Evolutionary conservation across 208 protist genomes (phyloP), one percentile per base, ranked within the genome.

Genomic region (Angomonas desouzai): DNA sequence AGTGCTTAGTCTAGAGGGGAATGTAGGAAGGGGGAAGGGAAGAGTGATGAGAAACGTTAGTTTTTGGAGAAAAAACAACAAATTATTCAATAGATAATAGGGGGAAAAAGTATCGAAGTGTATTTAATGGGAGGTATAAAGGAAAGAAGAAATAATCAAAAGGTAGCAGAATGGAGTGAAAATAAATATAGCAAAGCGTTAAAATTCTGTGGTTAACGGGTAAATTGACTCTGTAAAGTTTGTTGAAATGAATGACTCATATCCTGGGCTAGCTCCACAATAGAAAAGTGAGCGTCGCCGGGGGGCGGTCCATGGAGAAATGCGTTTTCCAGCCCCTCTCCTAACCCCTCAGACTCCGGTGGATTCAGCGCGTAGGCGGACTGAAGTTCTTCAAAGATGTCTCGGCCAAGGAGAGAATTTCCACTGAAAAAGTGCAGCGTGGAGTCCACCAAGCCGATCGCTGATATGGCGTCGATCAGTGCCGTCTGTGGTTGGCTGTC

Each of bases 401-500:
- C 81, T 25, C 76, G 64, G 22, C 72, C 79, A 1, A 95, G 58
- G 3, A 92, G 57, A 1, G 89, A 79, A 30, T 78, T 72, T 43
- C 74, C 75, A 1, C 72, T 79, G 32, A 85, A 73, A 48, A 92
- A 89, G 60, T 87, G 79, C 57, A 92, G 58, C 23, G 85, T 87
- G 23, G 68, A 71, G 72, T 95, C 86, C 59, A 84, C 92, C 38
- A 95, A 73, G 18, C 76, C 77, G 45, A 95, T 77, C 3, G 85
- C 83, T 1, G 83, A 81, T 4, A 90, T 56, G 7, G 86, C 89
- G 72, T 95, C 89, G 30, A 95, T 75, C 13, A 95, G 70, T 2
- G 72, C 71, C 9, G 89, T 90, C 18, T 60, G 25, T 29, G 60
- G 60, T 27, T 7, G 43, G 4, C n/a, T 23, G 20, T 23, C 45